phyloP scores from a whole-genome alignment of 495 filamentous ascomycete species.

The Chaetomium tenue region DNA sequence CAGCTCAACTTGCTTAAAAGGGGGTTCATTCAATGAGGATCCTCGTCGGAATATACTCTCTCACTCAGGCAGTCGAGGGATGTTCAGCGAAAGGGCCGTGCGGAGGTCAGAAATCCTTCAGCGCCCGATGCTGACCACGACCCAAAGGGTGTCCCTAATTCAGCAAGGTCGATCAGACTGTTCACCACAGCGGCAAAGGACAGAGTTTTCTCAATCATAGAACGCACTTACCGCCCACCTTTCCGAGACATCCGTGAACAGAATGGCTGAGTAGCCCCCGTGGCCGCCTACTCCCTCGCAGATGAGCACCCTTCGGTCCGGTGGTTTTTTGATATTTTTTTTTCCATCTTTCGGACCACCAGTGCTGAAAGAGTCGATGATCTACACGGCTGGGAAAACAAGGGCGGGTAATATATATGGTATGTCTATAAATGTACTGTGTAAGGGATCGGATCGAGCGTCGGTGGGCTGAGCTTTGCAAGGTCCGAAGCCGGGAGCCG shows the following conservation, averaged over 20 bases:
- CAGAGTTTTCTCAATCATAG: conserved; percentile 1
- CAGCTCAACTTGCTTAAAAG: not conserved
- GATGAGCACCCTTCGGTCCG: not conserved
- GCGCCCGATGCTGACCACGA: not conserved
- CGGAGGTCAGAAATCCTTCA: conserved; percentile 1
- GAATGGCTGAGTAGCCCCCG: not conserved
- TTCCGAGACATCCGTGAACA: not conserved
- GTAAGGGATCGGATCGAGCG: not conserved
- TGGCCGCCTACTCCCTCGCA: not conserved
- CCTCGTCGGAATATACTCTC: not conserved
- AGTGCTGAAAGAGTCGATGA: not conserved
- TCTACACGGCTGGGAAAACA: not conserved
- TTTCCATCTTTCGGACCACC: not conserved
- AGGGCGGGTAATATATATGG: not conserved
- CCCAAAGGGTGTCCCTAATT: not conserved
- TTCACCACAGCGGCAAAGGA: not conserved
- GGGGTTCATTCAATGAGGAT: not conserved
- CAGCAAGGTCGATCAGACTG: conserved; percentile 1
- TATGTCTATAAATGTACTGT: conserved; percentile 2
- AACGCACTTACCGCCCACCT: not conserved
- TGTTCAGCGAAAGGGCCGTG: not conserved
- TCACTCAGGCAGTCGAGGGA: not conserved
- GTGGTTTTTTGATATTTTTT: not conserved
- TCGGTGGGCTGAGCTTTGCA: not conserved
- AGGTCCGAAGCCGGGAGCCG: not conserved